Conservation (phyloP, 75 land plant species). For the Pinus taeda region DNA sequence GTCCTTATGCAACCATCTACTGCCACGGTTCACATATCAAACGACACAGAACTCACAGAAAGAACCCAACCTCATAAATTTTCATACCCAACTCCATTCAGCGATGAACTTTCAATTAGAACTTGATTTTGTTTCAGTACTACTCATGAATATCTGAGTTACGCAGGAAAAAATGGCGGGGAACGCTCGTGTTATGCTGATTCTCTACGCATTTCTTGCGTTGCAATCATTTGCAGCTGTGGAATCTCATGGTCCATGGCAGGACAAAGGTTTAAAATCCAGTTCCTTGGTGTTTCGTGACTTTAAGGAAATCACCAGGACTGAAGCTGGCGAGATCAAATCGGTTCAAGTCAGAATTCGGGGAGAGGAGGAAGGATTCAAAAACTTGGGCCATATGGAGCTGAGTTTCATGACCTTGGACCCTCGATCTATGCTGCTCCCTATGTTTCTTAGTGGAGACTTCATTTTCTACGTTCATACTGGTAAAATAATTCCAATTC, state of each 20-base stretch:
- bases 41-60: background rate
- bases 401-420: constrained; percentile 48
- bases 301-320: background rate
- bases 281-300: background rate
- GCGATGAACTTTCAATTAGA: background rate
- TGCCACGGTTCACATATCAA: background rate
- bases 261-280: background rate
- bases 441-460: constrained; percentile 48
- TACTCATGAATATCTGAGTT: background rate
- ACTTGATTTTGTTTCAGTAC: background rate
- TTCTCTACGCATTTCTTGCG: too few species aligned
- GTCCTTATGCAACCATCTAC: background rate
- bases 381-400: background rate
- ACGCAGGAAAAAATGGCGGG: too few species aligned
- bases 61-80: background rate
- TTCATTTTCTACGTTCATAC: constrained; percentile 60
- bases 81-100: background rate
- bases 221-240: too few species aligned
- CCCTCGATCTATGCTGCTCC: constrained; percentile 55
- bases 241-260: background rate
- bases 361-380: background rate
- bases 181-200: too few species aligned
- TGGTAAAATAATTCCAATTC: constrained; percentile 23
- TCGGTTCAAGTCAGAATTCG: background rate
- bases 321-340: constrained; percentile 4